Base-by-base conservation (phyloP, 2,329 filamentous ascomycete genomes). In the Hysterium pulicare region DNA sequence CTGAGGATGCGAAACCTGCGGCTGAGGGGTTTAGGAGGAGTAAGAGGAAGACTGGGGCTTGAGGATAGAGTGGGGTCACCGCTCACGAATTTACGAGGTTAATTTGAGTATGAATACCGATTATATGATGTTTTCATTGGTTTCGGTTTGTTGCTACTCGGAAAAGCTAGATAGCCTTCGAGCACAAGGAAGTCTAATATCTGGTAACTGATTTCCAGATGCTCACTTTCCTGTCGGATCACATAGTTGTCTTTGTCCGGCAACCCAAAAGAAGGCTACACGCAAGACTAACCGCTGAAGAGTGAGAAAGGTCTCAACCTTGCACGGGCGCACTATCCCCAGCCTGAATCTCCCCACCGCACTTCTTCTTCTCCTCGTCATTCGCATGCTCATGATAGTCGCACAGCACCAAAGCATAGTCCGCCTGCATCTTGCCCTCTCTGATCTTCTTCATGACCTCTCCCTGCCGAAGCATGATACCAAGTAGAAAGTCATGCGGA, bases 121-220 rank as follows among this genome's bases (percentile, higher is more conserved):
- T n/a, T n/a, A n/a, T n/a, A n/a, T n/a, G n/a, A n/a, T n/a, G n/a
- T n/a, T n/a, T n/a, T n/a, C n/a, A n/a, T n/a, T n/a, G n/a, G n/a
- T n/a, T n/a, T n/a, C n/a, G n/a, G n/a, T n/a, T n/a, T 13, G 55
- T 58, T 33, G 58, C 53, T 7, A 40, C 49, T n/a, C 44, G 59
- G 22, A 58, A 57, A 23, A 64, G 61, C 24, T 33, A 30, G 13
- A 41, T 28, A 13, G 7, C 24, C 7, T 28, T 13, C 24, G 24
- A 54, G 39, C 17, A 47, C 59, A n/a, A 52, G 40, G 20, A 62
- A 53, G 34, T 44, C 31, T 7, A 31, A 24, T 4, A 31, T n/a
- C 15, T 19, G 16, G 17, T 35, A 22, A 36, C n/a, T n/a, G n/a
- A n/a, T n/a, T n/a, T n/a, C n/a, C n/a, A n/a, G n/a, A n/a, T n/a